phyloP scores from a whole-genome alignment of 148 eudicot genomes.

The Rheum nobile region DNA sequence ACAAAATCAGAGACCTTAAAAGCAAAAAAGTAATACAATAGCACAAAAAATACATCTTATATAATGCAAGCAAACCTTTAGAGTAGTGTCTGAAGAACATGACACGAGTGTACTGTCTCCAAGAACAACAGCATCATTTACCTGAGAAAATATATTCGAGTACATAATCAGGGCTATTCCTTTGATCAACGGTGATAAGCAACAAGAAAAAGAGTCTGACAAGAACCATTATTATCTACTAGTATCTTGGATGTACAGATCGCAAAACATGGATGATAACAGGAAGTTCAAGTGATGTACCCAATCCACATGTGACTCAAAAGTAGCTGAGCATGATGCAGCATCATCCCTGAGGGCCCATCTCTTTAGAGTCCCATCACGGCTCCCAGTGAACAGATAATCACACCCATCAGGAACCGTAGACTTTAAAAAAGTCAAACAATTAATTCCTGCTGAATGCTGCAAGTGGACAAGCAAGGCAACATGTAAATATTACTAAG shows the following conservation, averaged over 20 bases:
- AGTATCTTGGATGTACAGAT: background rate
- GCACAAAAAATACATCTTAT: background rate
- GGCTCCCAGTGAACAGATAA: slow-evolving; percentile 77
- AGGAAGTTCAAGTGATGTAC: slow-evolving; percentile 24
- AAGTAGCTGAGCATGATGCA: slow-evolving; percentile 74
- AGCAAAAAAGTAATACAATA: background rate
- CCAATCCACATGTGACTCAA: slow-evolving; percentile 97
- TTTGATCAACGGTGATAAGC: background rate
- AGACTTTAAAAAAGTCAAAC: slow-evolving; percentile 67
- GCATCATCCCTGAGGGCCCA: slow-evolving; percentile 61
- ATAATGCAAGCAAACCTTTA: slow-evolving; percentile 44
- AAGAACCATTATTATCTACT: background rate
- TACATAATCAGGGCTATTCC: no score
- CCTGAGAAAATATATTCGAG: slow-evolving; percentile 33
- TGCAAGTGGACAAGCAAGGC: slow-evolving; percentile 20
- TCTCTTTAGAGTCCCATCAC: slow-evolving; percentile 90
- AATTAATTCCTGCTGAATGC: slow-evolving; percentile 92
- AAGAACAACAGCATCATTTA: slow-evolving; percentile 76
- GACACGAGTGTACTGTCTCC: slow-evolving; percentile 84
- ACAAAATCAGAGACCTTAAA: slow-evolving; percentile 1
- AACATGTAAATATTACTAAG: background rate
- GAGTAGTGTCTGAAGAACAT: slow-evolving; percentile 89
- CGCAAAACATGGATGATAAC: background rate
- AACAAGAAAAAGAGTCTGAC: background rate
- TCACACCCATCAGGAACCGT: slow-evolving; percentile 30